Conservation (phyloP, 257 asterid genomes). For the Solanum lycopersicoides region DNA sequence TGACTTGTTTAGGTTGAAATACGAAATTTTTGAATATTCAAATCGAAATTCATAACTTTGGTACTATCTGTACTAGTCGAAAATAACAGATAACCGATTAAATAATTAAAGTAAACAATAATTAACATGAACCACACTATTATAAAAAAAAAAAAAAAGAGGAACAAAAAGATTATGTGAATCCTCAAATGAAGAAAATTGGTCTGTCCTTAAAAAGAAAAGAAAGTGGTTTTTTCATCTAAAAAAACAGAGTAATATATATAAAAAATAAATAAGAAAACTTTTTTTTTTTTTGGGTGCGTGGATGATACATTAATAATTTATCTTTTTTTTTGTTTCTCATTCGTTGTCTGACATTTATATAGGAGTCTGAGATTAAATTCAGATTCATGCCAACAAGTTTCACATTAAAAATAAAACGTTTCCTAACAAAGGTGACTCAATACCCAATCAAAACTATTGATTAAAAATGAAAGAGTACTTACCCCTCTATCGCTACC, state of each 20-base stretch:
- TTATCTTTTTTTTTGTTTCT: accelerated
- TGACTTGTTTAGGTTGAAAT: not conserved
- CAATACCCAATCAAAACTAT: accelerated
- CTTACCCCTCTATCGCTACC: too few species aligned
- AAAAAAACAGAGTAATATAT: not conserved
- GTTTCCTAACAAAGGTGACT: too few species aligned
- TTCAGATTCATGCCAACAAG: too few species aligned
- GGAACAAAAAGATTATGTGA: not conserved
- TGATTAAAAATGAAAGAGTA: too few species aligned
- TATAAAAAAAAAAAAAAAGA: not conserved
- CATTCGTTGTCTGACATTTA: too few species aligned
- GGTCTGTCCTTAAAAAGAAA: not conserved
- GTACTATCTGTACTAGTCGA: accelerated
- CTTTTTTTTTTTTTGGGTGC: too few species aligned
- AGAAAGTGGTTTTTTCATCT: not conserved
- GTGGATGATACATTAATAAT: not conserved
- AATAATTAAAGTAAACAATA: not conserved
- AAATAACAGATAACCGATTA: not conserved
- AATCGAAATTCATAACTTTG: not conserved
- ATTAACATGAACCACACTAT: not conserved
- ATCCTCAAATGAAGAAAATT: not conserved
- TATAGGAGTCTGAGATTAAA: too few species aligned
- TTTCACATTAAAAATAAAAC: too few species aligned
- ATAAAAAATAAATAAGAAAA: not conserved
- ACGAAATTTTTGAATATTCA: not conserved